Base-by-base conservation (phyloP, 1,284 basidiomycete genomes). In the Sporisorium reilianum region DNA sequence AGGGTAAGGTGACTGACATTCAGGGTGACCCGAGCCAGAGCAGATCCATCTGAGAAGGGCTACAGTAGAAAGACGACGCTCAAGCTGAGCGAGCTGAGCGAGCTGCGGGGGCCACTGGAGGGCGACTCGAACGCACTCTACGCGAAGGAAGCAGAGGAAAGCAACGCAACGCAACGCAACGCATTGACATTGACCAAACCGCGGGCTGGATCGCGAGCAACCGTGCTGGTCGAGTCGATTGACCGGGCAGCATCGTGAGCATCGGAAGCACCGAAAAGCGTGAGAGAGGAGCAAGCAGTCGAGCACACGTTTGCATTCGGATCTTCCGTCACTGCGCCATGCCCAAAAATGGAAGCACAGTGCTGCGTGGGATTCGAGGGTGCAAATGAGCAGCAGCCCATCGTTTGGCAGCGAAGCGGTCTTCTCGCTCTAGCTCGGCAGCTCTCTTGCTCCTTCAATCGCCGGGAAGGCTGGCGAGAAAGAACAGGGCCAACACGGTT, bases 161-260 rank as follows among this genome's bases (percentile, higher is more conserved):
- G 28, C 26, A 48, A 48, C 30, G 46, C 30, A 26, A 9, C 20
- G n/a, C 26, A 11, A 10, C 5, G 28, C n/a, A n/a, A n/a, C n/a
- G n/a, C n/a, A n/a, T n/a, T n/a, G n/a, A n/a, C n/a, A n/a, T n/a
- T n/a, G n/a, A n/a, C n/a, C n/a, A n/a, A n/a, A 46, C 36, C 16
- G 36, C 36, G 36, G 36, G 16, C 4, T 18, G 36, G 36, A 38
- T 42, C 23, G 41, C 41, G 23, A 42, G 23, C 41, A 23, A 23
- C 46, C n/a, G 20, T 28, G 28, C 9, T 30, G 4, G n/a, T 25
- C 14, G 18, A 10, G 23, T 44, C 53, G 53, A 55, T 57, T 41
- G 23, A 41, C 45, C 34, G 55, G 25, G 55, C 45, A n/a, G 20
- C 49, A 57, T 57, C 55, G 55, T 11, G 14, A 28, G 38, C 52